A percentile compares a stretch with the other conserved stretches of the same genome.
Evolutionary conservation across 345 rosid species (phyloP).

Genomic region (Geranium brycei): DNA sequence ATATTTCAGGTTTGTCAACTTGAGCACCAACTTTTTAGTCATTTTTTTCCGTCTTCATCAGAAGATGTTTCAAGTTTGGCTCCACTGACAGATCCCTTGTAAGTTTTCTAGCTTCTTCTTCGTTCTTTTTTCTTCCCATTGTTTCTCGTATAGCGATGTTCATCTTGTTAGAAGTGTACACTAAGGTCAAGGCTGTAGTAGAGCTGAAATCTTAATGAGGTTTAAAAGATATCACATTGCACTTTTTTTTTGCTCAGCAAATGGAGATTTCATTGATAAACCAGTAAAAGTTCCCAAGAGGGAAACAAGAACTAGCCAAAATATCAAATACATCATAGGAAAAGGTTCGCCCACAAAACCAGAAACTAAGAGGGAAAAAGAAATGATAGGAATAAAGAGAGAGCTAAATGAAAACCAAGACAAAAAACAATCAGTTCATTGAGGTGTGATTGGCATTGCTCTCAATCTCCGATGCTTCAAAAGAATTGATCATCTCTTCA

Average conservation of each 20-base stretch:
- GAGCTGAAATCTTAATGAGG: not conserved
- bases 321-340: no score
- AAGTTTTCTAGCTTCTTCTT: slow-evolving; percentile 23
- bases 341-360: no score
- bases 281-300: no score
- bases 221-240: not conserved
- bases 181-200: not conserved
- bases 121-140: slow-evolving; percentile 1
- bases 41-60: slow-evolving; percentile 84
- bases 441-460: no score
- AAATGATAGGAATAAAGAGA: no score
- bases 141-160: not conserved
- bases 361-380: no score
- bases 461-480: no score
- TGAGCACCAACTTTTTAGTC: slow-evolving; percentile 89
- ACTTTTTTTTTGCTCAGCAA: not conserved
- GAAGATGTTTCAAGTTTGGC: slow-evolving; percentile 87
- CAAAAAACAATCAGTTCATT: no score
- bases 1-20: slow-evolving; percentile 82
- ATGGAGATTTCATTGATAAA: no score
- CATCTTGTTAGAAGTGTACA: not conserved
- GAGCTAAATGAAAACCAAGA: no score
- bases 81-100: slow-evolving; percentile 87
- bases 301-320: no score
- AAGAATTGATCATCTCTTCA: no score